Base-by-base conservation (phyloP, 441 rosid species). In the Biscutella auriculata region DNA sequence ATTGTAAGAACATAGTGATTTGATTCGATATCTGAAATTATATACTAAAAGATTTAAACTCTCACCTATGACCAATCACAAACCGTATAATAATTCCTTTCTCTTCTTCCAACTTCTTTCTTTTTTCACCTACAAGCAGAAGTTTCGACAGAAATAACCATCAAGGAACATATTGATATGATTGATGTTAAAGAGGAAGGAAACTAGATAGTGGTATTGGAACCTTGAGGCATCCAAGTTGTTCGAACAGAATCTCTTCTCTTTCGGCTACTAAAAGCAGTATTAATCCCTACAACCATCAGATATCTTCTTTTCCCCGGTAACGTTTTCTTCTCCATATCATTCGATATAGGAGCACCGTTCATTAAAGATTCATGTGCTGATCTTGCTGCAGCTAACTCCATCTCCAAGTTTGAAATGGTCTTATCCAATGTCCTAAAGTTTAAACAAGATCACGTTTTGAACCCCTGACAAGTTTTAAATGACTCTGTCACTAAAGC, bases 31-130 rank as follows among this genome's bases (percentile, higher is more conserved):
- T 63, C 54, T 37, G 14, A 54, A 15, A 37, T 21, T 39, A 11
- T 14, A 36, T 19, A 19, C 34, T 44, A 15, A 15, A 15, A 61
- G 17, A 5, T 33, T 21, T 6, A 59, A 41, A 59, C 34, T 44
- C 53, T 68, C 34, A 92, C 96, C 96, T 82, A 78, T 78, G 82
- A 65, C 96, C 98, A 37, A 86, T 81, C 49, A 86, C 82, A 64
- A 92, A 92, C 72, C 88, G 78, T 34, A 82, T 61, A 14, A 86
- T 70, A 37, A 86, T 79, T 10, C 96, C 88, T 69, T 79, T 88
- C 55, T 81, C 87, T 62, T 84, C 82, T 69, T 86, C 91, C 63
- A 92, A 46, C 43, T 66, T 79, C 50, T 64, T 80, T 44, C 57
- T 46, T 52, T 63, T 63, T 26, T 63, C 73, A 57, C 65, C 73